Percentiles rank a stretch among this genome's conserved stretches.
phyloP scores from a whole-genome alignment of 768 basidiomycete genomes.

The Macrolepiota dolichaula region DNA sequence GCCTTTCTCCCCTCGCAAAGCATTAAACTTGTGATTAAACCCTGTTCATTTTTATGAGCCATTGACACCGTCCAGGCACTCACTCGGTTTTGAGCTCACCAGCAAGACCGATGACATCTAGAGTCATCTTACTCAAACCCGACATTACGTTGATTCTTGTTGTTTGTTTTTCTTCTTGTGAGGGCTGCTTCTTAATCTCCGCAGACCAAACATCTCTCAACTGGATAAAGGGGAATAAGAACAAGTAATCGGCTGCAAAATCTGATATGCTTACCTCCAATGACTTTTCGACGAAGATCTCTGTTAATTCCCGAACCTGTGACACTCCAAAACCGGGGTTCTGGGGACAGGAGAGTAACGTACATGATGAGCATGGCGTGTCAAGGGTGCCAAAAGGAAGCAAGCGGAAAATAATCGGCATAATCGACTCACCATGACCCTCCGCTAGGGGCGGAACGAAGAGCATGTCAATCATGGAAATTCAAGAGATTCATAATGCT shows the following conservation, averaged over 20 bases:
- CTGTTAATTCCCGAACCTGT: slow-evolving; percentile 55
- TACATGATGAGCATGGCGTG: not conserved
- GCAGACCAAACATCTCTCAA: slow-evolving; percentile 47
- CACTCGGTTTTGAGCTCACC: not conserved
- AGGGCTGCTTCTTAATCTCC: slow-evolving; percentile 19
- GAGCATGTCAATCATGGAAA: not conserved
- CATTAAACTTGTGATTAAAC: slow-evolving; percentile 33
- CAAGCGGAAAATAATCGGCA: not conserved
- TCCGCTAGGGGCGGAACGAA: slow-evolving; percentile 25
- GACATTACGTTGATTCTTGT: slow-evolving; percentile 52
- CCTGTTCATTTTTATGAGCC: slow-evolving; percentile 15
- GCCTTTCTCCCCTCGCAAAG: slow-evolving; percentile 32
- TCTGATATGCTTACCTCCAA: slow-evolving; percentile 32
- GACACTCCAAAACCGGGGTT: slow-evolving; percentile 66
- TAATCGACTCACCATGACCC: slow-evolving; percentile 34
- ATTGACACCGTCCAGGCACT: not conserved
- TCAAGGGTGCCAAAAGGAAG: not conserved
- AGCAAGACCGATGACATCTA: slow-evolving; percentile 73
- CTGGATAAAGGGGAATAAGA: slow-evolving; percentile 21
- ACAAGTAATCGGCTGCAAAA: no score
- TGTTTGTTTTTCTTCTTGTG: slow-evolving; percentile 18
- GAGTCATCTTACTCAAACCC: slow-evolving; percentile 64
- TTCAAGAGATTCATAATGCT: not conserved
- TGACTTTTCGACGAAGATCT: slow-evolving; percentile 56
- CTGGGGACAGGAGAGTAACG: slow-evolving; percentile 21